These are phyloP conservation scores for Aspergillus novofumigatus DNA, from an alignment of 2,329 filamentous ascomycete genomes.

Conservation along the genomic window DNA sequence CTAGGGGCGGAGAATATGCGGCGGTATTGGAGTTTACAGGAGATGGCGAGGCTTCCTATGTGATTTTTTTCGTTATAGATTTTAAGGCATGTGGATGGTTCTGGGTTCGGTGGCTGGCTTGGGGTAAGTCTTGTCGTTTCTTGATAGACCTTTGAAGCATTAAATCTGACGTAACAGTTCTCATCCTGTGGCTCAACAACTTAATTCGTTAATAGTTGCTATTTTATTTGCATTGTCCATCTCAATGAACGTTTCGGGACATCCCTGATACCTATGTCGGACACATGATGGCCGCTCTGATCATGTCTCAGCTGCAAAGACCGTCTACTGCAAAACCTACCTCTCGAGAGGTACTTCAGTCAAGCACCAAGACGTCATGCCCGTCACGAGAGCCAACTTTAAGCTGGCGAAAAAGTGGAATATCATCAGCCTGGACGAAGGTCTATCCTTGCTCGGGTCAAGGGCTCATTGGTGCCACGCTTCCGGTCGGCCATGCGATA, in stretches of 20 bases:
- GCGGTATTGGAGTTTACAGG: constrained; percentile 71
- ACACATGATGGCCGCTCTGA: neutral
- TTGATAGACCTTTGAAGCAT: neutral
- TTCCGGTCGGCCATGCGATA: neutral
- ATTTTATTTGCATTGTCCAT: neutral
- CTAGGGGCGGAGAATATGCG: constrained; percentile 85
- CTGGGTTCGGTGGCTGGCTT: no score
- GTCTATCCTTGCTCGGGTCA: no score
- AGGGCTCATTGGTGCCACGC: neutral
- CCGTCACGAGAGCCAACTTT: neutral
- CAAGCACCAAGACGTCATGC: neutral
- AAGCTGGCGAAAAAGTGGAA: neutral
- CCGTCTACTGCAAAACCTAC: neutral
- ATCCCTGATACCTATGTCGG: no score
- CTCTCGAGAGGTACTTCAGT: no score
- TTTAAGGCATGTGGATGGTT: neutral
- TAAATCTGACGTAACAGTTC: neutral
- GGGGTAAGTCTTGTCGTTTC: neutral
- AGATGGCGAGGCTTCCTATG: constrained; percentile 69
- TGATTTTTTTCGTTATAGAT: constrained; percentile 30
- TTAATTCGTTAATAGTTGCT: no score
- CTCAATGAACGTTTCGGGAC: no score
- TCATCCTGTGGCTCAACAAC: neutral
- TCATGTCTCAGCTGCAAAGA: neutral
- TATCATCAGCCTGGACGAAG: neutral